Evolutionary conservation across 192 early-diverging fungal species (phyloP).

Genomic region (Backusella luteola): DNA sequence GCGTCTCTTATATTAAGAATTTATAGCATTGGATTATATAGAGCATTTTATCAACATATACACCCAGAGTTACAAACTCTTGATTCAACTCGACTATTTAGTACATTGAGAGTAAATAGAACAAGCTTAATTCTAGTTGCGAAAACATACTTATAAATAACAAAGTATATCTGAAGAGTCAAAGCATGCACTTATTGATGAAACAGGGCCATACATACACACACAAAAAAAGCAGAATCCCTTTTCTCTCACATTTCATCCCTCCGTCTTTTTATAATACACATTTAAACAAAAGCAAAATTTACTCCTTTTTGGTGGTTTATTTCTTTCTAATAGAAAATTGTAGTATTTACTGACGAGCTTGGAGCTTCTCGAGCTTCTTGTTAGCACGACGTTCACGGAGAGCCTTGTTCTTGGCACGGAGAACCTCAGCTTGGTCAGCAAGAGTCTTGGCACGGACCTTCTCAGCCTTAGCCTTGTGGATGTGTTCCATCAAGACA

Average conservation of each 20-base stretch:
- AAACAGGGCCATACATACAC: neutral
- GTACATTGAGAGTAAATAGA: no score
- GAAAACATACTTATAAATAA: no score
- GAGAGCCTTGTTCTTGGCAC: constrained; percentile 91
- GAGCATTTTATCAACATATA: no score
- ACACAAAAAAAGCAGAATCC: neutral
- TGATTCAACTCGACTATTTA: no score
- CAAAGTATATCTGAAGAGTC: no score
- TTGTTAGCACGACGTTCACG: constrained; percentile 89
- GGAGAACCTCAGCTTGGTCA: constrained; percentile 99
- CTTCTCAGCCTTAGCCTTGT: constrained; percentile 99
- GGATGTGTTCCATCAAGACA: constrained; percentile 99
- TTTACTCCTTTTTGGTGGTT: neutral
- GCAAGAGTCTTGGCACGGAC: constrained; percentile 85
- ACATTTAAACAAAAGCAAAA: neutral
- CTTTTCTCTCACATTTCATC: neutral
- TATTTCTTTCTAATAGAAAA: constrained; percentile 2
- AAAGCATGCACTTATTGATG: neutral
- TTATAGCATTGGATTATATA: no score
- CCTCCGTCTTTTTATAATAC: neutral
- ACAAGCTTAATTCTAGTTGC: no score
- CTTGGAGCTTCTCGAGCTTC: constrained; percentile 72
- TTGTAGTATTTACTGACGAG: constrained; percentile 5
- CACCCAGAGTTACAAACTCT: no score
- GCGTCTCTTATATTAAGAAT: no score